Conservation (phyloP, 2,329 filamentous ascomycete species). For the Aspergillus sp. region DNA sequence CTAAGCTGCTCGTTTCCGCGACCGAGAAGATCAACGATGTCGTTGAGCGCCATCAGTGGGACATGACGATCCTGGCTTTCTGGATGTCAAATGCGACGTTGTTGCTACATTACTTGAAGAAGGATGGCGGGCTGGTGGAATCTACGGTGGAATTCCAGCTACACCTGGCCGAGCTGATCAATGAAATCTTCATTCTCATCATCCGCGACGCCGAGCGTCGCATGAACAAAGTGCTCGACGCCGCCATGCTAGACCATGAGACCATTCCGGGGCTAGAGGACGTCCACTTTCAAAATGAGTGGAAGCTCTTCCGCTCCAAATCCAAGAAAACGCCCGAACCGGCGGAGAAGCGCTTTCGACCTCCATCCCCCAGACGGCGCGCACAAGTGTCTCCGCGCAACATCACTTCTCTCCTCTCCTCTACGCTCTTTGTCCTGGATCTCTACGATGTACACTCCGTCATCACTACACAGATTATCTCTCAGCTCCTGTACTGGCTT, state of each 20-base stretch:
- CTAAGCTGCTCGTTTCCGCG: slow-evolving; percentile 75
- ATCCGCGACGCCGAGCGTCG: slow-evolving; percentile 93
- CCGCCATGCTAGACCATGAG: slow-evolving; percentile 94
- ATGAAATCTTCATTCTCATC: slow-evolving; percentile 97
- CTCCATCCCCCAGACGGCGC: slow-evolving; percentile 88
- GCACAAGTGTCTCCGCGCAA: slow-evolving; percentile 92
- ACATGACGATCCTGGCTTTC: slow-evolving; percentile 98
- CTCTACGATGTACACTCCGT: slow-evolving; percentile 99
- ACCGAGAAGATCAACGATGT: slow-evolving; percentile 97
- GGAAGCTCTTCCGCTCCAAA: slow-evolving; percentile 95
- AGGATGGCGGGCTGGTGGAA: slow-evolving; percentile 78
- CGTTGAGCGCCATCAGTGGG: slow-evolving; percentile 95
- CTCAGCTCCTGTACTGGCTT: slow-evolving; percentile 94
- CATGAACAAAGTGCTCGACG: slow-evolving; percentile 92
- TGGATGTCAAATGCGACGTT: slow-evolving; percentile 98
- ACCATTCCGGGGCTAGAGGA: slow-evolving; percentile 97
- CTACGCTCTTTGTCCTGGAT: slow-evolving; percentile 93
- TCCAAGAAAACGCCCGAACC: slow-evolving; percentile 83
- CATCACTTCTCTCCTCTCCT: slow-evolving; percentile 91
- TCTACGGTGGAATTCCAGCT: slow-evolving; percentile 87
- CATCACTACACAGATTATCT: slow-evolving; percentile 86
- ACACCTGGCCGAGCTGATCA: slow-evolving; percentile 90
- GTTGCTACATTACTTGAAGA: slow-evolving; percentile 94
- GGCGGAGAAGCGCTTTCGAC: slow-evolving; percentile 83
- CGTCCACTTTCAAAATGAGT: slow-evolving; percentile 95